Conservation (phyloP, 2,329 filamentous ascomycete genomes). For the Pseudocercospora cruenta region DNA sequence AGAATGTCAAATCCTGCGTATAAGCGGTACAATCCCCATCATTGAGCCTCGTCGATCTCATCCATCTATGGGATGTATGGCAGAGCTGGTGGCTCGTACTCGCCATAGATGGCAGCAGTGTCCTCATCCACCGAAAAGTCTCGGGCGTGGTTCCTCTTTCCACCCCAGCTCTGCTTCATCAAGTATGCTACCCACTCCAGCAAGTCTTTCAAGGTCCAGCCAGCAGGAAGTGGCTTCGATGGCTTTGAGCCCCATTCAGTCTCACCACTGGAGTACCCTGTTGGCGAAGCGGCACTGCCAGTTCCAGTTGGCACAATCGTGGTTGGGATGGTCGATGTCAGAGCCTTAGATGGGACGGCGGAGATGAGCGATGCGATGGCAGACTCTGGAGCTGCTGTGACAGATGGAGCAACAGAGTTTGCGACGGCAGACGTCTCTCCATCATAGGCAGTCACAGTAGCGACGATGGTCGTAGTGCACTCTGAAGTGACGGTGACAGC, state of each 20-base stretch:
- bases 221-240: slow-evolving; percentile 32
- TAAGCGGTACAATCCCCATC: not conserved
- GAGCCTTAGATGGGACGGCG: slow-evolving; percentile 14
- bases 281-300: slow-evolving; percentile 8
- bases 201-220: slow-evolving; percentile 34
- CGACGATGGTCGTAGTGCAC: slow-evolving; percentile 21
- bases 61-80: not conserved
- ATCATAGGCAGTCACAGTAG: slow-evolving; percentile 12
- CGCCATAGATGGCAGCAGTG: not conserved
- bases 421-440: not conserved
- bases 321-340: slow-evolving; percentile 10
- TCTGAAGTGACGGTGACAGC: slow-evolving; percentile 29
- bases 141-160: slow-evolving; percentile 26
- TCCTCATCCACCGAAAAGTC: slow-evolving; percentile 19
- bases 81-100: slow-evolving; percentile 5
- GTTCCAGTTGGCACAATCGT: slow-evolving; percentile 16
- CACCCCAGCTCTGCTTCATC: slow-evolving; percentile 26
- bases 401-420: not conserved
- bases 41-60: not conserved
- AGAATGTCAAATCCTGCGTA: not conserved
- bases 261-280: not conserved
- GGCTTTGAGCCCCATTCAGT: slow-evolving; percentile 17
- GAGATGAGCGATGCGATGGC: slow-evolving; percentile 2
- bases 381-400: slow-evolving; percentile 5
- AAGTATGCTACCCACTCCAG: slow-evolving; percentile 35